Conservation (phyloP, 306 rosid species). For the Begonia fuchsioides region DNA sequence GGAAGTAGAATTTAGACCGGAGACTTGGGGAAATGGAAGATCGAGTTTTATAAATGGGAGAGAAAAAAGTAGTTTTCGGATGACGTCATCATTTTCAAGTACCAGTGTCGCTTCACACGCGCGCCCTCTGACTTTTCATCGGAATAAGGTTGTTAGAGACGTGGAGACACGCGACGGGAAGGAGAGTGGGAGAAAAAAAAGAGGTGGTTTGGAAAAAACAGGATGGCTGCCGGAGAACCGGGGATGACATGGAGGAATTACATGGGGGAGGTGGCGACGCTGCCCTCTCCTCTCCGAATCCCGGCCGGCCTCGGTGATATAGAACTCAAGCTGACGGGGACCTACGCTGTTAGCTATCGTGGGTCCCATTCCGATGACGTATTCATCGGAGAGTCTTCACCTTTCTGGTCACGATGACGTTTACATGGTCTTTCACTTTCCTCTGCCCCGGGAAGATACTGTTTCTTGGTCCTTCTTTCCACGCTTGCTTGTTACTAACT, state of each 20-base stretch:
- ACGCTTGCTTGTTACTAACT: too few relatives aligned
- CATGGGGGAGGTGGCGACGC: background rate
- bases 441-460: background rate
- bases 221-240: background rate
- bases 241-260: background rate
- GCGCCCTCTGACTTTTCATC: background rate
- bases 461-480: too few relatives aligned
- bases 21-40: background rate
- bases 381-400: background rate
- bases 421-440: background rate
- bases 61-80: background rate
- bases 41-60: background rate
- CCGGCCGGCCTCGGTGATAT: too few relatives aligned
- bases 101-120: background rate
- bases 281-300: too few relatives aligned
- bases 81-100: background rate
- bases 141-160: background rate
- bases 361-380: background rate
- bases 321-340: background rate
- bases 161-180: background rate
- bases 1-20: background rate
- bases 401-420: background rate
- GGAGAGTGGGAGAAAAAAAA: background rate
- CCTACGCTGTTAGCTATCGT: background rate
- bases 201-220: background rate